phyloP scores from a whole-genome alignment of 208 protist species.

The Crithidia fasciculata region DNA sequence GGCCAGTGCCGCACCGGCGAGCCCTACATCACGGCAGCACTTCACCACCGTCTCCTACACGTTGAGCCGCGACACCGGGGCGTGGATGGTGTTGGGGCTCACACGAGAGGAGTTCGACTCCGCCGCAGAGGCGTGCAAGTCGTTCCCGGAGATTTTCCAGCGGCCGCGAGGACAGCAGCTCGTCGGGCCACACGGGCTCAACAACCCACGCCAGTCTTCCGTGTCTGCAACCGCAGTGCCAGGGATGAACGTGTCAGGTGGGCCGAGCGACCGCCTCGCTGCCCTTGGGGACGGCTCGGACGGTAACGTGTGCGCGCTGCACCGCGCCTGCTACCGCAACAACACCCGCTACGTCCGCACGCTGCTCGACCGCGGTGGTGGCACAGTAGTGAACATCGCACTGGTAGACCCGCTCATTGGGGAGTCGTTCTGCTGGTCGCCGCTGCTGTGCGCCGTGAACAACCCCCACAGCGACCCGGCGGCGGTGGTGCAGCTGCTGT shows the following conservation, averaged over 20 bases:
- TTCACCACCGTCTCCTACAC: conserved; percentile 51
- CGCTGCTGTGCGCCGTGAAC: conserved; percentile 90
- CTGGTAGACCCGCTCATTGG: conserved; percentile 55
- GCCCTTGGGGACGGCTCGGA: background rate
- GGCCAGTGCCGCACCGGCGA: background rate
- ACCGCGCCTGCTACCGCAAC: conserved; percentile 89
- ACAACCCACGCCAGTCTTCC: background rate
- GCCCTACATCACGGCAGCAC: background rate
- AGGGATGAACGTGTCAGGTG: background rate
- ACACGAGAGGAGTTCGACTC: conserved; percentile 73
- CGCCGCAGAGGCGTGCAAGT: conserved; percentile 65
- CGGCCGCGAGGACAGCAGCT: conserved; percentile 53
- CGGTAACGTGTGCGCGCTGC: conserved; percentile 56
- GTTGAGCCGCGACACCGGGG: conserved; percentile 73
- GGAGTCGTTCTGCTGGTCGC: conserved; percentile 78
- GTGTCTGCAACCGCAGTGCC: too few relatives aligned
- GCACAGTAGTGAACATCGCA: conserved; percentile 75
- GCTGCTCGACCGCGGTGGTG: conserved; percentile 74
- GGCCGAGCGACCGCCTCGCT: background rate
- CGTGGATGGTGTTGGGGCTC: conserved; percentile 75
- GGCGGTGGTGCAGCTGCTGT: conserved; percentile 69
- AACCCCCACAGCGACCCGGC: conserved; percentile 84
- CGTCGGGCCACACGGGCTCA: background rate
- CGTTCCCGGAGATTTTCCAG: conserved; percentile 72
- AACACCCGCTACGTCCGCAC: conserved; percentile 85